Base-by-base conservation (phyloP, 352 stramenopile species). In the Globisporangium paddicum region DNA sequence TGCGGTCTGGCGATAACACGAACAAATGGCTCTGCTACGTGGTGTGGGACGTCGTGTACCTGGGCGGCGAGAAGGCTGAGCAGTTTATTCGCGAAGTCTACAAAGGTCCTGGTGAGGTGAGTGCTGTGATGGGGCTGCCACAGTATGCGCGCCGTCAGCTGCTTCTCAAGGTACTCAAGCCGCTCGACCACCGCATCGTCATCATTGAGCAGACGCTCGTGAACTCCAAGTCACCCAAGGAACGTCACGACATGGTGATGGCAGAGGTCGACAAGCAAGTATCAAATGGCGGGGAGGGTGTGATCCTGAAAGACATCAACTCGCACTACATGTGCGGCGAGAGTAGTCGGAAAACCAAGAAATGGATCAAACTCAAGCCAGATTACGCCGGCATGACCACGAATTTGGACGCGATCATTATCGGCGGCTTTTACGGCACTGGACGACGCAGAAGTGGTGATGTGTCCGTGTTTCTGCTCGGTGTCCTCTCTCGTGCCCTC, bases 261-360 rank as follows among this genome's bases (percentile, higher is more conserved):
- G 79, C 82, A 7, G 82, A 92, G 47, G 73, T 95, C 2, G 83
- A 95, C 62, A 56, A 66, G 18, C 76, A 90, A 51, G 47, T 95
- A 14, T 67, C 71, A 10, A 89, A 85, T n/a, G 86, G 86, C 49
- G 85, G 78, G 7, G 86, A 95, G 56, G 86, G 86, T 13, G 72
- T 95, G 35, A 92, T 95, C 30, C 66, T 95, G 50, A 95, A 95
- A 66, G 82, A 95, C 55, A 44, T 91, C 19, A 90, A 90, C n/a
- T 77, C 86, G 10, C 86, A 95, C 42, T 95, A 95, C 42, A 93
- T 95, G 82, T 95, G 83, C 46, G 86, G 83, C 25, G 86, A 95
- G 58, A 87, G 65, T 46, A 89, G 82, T 58, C 74, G 83, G 3
- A 85, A 85, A 63, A 73, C 80, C 14, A 88, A 90, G 60, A 89